These are phyloP conservation scores for Polygonum aviculare DNA, from an alignment of 148 eudicot genomes.

Conservation along the genomic window DNA sequence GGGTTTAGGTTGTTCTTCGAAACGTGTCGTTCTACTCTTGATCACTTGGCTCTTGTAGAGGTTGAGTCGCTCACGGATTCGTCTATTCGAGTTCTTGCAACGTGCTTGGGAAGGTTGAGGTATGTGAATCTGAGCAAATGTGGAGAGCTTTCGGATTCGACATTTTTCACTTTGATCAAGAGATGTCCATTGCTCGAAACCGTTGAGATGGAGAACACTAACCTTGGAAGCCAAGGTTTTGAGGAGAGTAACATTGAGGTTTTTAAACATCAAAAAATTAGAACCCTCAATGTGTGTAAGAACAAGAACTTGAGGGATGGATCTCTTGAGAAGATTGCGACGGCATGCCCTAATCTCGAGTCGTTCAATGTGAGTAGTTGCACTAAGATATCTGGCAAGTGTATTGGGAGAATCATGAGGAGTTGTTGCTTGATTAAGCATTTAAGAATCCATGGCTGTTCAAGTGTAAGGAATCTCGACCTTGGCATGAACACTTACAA, in stretches of 20 bases:
- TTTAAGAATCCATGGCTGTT: slow-evolving; percentile 35
- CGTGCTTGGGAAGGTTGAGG: slow-evolving; percentile 23
- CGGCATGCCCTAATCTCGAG: slow-evolving; percentile 46
- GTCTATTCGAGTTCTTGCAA: slow-evolving; percentile 23
- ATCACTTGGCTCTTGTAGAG: slow-evolving; percentile 27
- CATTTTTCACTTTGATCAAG: slow-evolving; percentile 32
- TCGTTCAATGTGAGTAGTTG: slow-evolving; percentile 37
- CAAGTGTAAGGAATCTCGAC: slow-evolving; percentile 34
- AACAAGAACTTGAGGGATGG: slow-evolving; percentile 31
- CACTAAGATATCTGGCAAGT: slow-evolving; percentile 27
- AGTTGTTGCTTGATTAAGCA: slow-evolving; percentile 28
- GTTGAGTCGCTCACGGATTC: slow-evolving; percentile 29
- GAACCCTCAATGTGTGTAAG: slow-evolving; percentile 23
- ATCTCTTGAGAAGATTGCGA: slow-evolving; percentile 37
- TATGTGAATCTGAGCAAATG: slow-evolving; percentile 34
- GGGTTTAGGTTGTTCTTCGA: slow-evolving; percentile 23
- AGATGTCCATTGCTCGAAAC: slow-evolving; percentile 32
- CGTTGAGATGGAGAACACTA: slow-evolving; percentile 38
- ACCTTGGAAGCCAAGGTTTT: slow-evolving; percentile 22
- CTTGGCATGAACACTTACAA: slow-evolving; percentile 28
- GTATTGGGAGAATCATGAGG: slow-evolving; percentile 35
- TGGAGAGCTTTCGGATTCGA: slow-evolving; percentile 21
- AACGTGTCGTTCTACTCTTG: slow-evolving; percentile 19
- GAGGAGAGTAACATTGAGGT: slow-evolving; percentile 8
- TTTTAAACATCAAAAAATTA: slow-evolving; percentile 19